Evolutionary conservation across 2,329 filamentous ascomycete species (phyloP), one percentile per base, ranked within the genome.

Genomic region (Phyllachora maydis): DNA sequence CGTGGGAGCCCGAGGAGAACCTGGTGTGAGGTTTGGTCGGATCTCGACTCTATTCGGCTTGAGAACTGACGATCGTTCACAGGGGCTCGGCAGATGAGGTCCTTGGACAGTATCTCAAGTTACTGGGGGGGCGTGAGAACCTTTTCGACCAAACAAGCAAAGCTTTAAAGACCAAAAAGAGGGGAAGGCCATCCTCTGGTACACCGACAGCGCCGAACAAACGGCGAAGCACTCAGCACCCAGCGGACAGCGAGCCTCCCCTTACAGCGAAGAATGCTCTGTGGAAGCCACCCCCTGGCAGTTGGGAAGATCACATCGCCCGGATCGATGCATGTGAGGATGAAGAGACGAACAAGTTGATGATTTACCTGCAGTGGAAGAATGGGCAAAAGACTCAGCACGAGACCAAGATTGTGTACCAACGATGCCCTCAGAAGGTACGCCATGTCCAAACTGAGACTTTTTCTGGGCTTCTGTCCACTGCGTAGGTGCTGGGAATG

Each of bases 1-100:
- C 78, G 0, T 85, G 76, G 77, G 78, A 88, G 40, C 70, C 74
- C 0, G 70, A 78, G 35, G 65, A 67, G 8, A 83, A 82, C 34
- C 50, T 79, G 29, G 46, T 34, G 64, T 69, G 45, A 28, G 57
- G 20, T 8, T 17, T 17, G 16, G 9, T 17, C 16, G 6, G 6
- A 9, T 11, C 9, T 15, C 20, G 11, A 10, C 11, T 6, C n/a
- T 16, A 6, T 6, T 10, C 6, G 14, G 66, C 67, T 0, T 43
- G 53, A 2, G 54, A 69, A 8, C n/a, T n/a, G n/a, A n/a, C n/a
- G n/a, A n/a, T n/a, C n/a, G n/a, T n/a, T n/a, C n/a, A n/a, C n/a
- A n/a, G n/a, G n/a, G n/a, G n/a, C n/a, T n/a, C n/a, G n/a, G n/a
- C n/a, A n/a, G n/a, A n/a, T n/a, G n/a, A n/a, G n/a, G 54, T 75